Evolutionary conservation across 2,329 filamentous ascomycete species (phyloP).

Genomic region (Colletotrichum tanaceti): DNA sequence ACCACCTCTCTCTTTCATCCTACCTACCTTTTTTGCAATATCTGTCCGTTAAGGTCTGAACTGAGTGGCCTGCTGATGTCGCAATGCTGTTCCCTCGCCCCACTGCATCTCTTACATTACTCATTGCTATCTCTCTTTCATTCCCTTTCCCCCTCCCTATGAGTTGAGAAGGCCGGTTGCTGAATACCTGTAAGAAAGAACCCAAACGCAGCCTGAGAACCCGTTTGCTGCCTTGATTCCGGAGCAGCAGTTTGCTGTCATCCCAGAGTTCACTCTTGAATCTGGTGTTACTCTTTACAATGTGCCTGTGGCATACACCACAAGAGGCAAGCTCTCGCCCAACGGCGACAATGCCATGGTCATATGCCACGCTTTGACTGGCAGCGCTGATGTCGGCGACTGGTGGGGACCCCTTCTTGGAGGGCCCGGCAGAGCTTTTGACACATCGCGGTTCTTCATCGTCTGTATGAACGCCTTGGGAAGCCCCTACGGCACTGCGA

Average conservation of each 20-base stretch:
- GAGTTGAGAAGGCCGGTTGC: constrained; percentile 57
- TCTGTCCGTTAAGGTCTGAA: background rate
- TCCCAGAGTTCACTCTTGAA: constrained; percentile 92
- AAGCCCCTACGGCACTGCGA: constrained; percentile 88
- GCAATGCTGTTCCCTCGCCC: background rate
- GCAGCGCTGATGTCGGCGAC: constrained; percentile 85
- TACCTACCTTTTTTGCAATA: background rate
- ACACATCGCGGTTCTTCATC: constrained; percentile 85
- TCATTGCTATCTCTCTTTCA: background rate
- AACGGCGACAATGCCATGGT: constrained; percentile 76
- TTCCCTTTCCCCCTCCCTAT: background rate
- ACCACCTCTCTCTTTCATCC: constrained; percentile 13
- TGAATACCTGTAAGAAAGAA: constrained; percentile 77
- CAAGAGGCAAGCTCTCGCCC: constrained; percentile 69
- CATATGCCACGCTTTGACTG: constrained; percentile 86
- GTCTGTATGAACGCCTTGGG: constrained; percentile 88
- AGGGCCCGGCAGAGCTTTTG: constrained; percentile 81
- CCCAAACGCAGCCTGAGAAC: constrained; percentile 83
- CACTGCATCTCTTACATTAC: background rate
- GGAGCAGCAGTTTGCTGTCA: constrained; percentile 85
- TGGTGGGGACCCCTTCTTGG: constrained; percentile 90
- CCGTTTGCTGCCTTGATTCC: constrained; percentile 88
- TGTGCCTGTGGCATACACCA: constrained; percentile 76
- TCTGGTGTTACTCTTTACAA: constrained; percentile 87
- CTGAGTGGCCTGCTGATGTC: constrained; percentile 2